Base-by-base conservation (phyloP, 352 stramenopile genomes). In the Pythium phragmitis region DNA sequence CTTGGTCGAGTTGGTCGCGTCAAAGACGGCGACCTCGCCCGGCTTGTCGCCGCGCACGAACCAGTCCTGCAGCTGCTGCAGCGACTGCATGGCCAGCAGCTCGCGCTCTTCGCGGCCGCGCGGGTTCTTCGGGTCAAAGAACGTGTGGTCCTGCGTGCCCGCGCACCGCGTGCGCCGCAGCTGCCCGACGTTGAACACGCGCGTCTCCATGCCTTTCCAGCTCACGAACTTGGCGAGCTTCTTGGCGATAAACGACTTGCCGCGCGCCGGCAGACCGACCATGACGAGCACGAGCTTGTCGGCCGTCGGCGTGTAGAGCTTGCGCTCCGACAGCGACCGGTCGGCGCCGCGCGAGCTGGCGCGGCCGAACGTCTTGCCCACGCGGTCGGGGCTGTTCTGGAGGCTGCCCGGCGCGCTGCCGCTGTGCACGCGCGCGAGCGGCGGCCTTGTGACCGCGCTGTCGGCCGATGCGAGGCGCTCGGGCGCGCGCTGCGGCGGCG, bases 221-320 rank as follows among this genome's bases (percentile, higher is more conserved):
- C 73, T 85, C 23, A 91, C 73, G 60, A 90, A 91, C 66, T 90
- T 91, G 57, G 74, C 80, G 2, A 93, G 73, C 59, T 97, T 96
- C 68, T 98, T 97, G 55, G 93, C 91, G 68, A 98, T 98, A 70
- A 98, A 97, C 54, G 94, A 98, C 72, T 99, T 99, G 51, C 96
- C 96, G 11, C 92, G 95, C 1, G 90, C 96, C 0, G 96, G 96
- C 8, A 99, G 70, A 0, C 96, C 96, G 26, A 98, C 94, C 91
- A 99, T 98, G 21, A 98, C 88, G 33, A 99, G 84, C 55, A 98
- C 91, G 14, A 99, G 78, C 62, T 98, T 98, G 72, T 98, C 94
- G 4, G 87, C 89, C 30, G 78, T 91, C 14, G 79, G 82, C 16
- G 85, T 94, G 69, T 81, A 94, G 28, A 84, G 70, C 67, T 89